Base-by-base conservation (phyloP, 2,329 filamentous ascomycete species). In the Decorospora gaudefroyi region DNA sequence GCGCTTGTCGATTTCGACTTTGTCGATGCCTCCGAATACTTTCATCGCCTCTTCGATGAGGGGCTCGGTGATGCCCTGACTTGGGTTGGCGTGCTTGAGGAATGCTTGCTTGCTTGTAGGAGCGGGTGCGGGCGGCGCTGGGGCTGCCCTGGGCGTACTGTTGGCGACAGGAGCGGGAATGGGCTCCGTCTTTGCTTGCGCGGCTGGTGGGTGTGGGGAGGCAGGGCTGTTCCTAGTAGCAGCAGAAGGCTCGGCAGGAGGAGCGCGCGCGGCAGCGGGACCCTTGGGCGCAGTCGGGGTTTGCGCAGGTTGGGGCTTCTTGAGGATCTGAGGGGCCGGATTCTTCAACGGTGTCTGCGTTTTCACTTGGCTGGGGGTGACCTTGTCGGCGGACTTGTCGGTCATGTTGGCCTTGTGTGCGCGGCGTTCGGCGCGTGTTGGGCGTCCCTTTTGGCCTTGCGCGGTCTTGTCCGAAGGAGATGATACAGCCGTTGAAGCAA, bases 1-100 rank as follows among this genome's bases (percentile, higher is more conserved):
- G 62, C 91, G 87, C 69, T 90, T 91, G 67, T 97, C 92, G 40
- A 97, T 92, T 60, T 96, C 92, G 12, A 96, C 88, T 54, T 83
- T 86, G 0, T 82, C 82, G 31, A 96, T 81, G 1, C 80, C 70
- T 1, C 92, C 92, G 58, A 90, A 95, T 0, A 74, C 71, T 30
- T 84, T 79, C 65, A 97, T 83, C 1, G 87, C 84, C 55, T 86
- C 80, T 59, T 86, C 84, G 1, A 97, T 81, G 0, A 90, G 72
- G 0, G 85, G 75, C 64, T 96, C 92, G 0, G 90, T 96, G 32
- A 96, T 88, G 10, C 92, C 92, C 65, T 96, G 92, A 0, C 90
- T 93, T 8, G 89, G 83, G 65, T 95, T 96, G 33, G 76, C 76
- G 50, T 78, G 76, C 51, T 78, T 78, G 42, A 78, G 67, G 61